Conservation (phyloP, 495 filamentous ascomycete species). For the Neurospora discreta region DNA sequence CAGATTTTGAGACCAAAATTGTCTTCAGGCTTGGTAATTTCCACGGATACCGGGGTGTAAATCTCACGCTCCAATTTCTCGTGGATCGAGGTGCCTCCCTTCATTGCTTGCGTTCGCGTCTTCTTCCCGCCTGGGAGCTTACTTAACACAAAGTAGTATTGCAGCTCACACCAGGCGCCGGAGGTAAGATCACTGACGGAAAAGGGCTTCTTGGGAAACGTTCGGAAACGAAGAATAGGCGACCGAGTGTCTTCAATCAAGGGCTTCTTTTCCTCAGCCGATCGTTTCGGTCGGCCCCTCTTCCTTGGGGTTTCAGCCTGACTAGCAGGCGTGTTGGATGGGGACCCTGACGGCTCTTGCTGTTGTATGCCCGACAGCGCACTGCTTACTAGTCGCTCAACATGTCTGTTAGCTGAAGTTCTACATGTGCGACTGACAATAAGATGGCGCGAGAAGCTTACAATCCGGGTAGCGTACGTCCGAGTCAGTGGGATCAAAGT, state of each 20-base stretch:
- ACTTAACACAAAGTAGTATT: conserved; percentile 79
- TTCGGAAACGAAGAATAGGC: conserved; percentile 61
- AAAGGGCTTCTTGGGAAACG: conserved; percentile 64
- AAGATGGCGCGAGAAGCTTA: conserved; percentile 20
- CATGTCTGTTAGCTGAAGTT: conserved; percentile 36
- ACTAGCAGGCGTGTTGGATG: not conserved
- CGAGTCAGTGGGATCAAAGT: conserved; percentile 4
- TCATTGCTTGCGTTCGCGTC: conserved; percentile 70
- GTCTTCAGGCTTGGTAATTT: conserved; percentile 68
- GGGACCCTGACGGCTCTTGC: not conserved
- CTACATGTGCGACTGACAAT: not conserved
- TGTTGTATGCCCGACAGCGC: conserved; percentile 14
- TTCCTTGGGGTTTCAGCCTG: not conserved
- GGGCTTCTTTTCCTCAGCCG: not conserved
- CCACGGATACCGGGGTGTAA: conserved; percentile 61
- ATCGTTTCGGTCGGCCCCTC: not conserved
- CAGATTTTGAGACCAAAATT: conserved; percentile 72
- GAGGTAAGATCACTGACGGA: conserved; percentile 82
- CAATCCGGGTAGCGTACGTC: conserved; percentile 35
- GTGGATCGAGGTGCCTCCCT: conserved; percentile 64
- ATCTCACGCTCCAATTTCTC: conserved; percentile 77
- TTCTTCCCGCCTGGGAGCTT: conserved; percentile 57
- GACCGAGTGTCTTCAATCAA: conserved; percentile 22
- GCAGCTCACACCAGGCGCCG: conserved; percentile 91
- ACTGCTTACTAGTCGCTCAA: conserved; percentile 59